Evolutionary conservation across 2,329 filamentous ascomycete species (phyloP), one percentile per base, ranked within the genome.

Genomic region (Didymella pomorum): DNA sequence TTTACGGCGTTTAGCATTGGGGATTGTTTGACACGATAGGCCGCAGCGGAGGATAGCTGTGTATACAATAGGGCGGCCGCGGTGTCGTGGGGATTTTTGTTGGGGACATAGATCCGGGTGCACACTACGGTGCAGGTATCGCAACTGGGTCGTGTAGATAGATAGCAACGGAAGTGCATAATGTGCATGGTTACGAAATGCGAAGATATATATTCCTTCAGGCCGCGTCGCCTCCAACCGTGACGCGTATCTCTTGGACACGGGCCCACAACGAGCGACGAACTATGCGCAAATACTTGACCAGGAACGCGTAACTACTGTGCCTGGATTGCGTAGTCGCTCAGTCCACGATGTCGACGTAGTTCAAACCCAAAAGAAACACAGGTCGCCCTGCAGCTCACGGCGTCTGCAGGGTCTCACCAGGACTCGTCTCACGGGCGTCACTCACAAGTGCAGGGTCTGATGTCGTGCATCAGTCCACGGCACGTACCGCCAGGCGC

Each of bases 101-200:
- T 45, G 31, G 20, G 2, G 21, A 21, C 28, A 39, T 39, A 23
- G 29, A 45, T 46, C 21, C 50, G 41, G 26, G 10, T 31, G 41
- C 21, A 52, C 35, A 45, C 29, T 26, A n/a, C 28, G 29, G 39
- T 52, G 21, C 28, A 45, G 29, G 39, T 52, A 44, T 45, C 31
- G 50, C 26, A 52, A 41, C 10, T 25, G 42, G 29, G n/a, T 9
- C 23, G 29, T 55, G 52, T 55, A 44, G 45, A 44, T 55, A 48
- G 51, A 48, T 28, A 44, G 52, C 35, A 44, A 18, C 18, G 21
- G n/a, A 44, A 55, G 45, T 44, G 52, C 52, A 51, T 52, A 52
- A 52, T 43, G 42, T 21, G 54, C 54, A 52, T 51, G 39, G 41
- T 41, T 33, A 56, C 31, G 43, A 56, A 35, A 56, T 52, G 47